Conservation (phyloP, 352 stramenopile genomes). For the Phytophthora brassicae region DNA sequence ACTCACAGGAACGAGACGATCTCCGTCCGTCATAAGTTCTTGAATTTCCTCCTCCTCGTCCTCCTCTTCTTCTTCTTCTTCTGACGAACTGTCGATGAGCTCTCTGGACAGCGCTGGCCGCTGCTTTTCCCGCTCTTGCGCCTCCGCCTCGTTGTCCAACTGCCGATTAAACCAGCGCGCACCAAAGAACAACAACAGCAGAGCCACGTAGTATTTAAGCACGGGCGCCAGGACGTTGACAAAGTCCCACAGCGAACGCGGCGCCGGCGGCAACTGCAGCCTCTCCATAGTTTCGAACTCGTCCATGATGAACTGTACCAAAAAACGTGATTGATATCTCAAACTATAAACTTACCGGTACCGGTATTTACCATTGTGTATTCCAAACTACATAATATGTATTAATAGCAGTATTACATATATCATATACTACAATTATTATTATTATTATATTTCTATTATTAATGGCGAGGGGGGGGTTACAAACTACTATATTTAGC, state of each 20-base stretch:
- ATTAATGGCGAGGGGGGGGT: no score
- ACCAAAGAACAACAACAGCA: constrained; percentile 58
- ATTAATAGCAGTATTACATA: no score
- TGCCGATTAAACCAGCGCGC: constrained; percentile 63
- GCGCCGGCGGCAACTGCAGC: constrained; percentile 31
- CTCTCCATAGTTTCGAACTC: constrained; percentile 8
- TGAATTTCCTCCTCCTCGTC: constrained; percentile 60
- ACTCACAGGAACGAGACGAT: constrained; percentile 39
- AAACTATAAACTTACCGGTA: no score
- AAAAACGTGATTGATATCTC: no score
- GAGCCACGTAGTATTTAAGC: constrained; percentile 74
- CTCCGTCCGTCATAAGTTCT: constrained; percentile 71
- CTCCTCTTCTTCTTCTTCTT: constrained; percentile 49
- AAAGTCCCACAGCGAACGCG: constrained; percentile 62
- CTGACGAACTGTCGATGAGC: constrained; percentile 50
- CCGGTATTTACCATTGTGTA: no score
- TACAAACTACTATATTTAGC: no score
- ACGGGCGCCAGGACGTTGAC: constrained; percentile 53
- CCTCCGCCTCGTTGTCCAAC: constrained; percentile 49
- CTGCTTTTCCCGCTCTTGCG: constrained; percentile 42
- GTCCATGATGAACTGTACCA: no score
- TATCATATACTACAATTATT: no score
- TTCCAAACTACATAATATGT: no score
- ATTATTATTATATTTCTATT: no score
- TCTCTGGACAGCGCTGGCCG: constrained; percentile 51